Evolutionary conservation across 495 filamentous ascomycete genomes (phyloP), one percentile per base, ranked within the genome.

Genomic region (Astrocystis sublimbata): DNA sequence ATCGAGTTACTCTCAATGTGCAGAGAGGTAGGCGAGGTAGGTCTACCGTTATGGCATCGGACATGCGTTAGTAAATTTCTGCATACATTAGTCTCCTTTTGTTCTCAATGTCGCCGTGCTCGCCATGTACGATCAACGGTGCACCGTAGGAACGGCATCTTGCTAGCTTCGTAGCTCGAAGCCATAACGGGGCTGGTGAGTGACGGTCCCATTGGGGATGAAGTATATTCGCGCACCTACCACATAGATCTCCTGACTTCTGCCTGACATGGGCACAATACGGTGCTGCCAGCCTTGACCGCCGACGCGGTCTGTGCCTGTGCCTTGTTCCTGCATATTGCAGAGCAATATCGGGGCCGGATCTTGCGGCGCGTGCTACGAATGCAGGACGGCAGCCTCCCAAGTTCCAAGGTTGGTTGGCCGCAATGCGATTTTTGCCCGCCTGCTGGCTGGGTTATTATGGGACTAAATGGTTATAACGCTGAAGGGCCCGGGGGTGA

Each of bases 291-390:
- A 6, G 6, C 13, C 13, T 52, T 35, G n/a, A 51, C 47, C 47
- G 30, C 49, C 30, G 30, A 35, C 6, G 30, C 28, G 30, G 49
- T 23, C 49, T 35, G 49, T 35, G 49, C n/a, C 49, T 35, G 49
- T 35, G 40, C 54, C 54, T 45, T 45, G 54, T 57, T 45, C 54
- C 40, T 57, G 54, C 54, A 45, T 57, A 6, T 43, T 33, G 54
- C 26, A 56, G 52, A 41, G 35, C 19, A 23, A 13, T 10, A 12
- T 35, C 13, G 49, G 30, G 49, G 8, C 47, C 6, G 30, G 47
- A 12, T 30, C 21, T 51, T 31, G 47, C 33, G 6, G 33, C 30
- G 28, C 12, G 0, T 30, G 2, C 41, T 9, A 43, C 41, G 6
- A 43, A 3, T 43, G n/a, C n/a, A n/a, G n/a, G n/a, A n/a, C n/a